Percentiles rank a stretch among this genome's conserved stretches.
phyloP scores from a whole-genome alignment of 495 filamentous ascomycete species.

The Penicillium alfredii region DNA sequence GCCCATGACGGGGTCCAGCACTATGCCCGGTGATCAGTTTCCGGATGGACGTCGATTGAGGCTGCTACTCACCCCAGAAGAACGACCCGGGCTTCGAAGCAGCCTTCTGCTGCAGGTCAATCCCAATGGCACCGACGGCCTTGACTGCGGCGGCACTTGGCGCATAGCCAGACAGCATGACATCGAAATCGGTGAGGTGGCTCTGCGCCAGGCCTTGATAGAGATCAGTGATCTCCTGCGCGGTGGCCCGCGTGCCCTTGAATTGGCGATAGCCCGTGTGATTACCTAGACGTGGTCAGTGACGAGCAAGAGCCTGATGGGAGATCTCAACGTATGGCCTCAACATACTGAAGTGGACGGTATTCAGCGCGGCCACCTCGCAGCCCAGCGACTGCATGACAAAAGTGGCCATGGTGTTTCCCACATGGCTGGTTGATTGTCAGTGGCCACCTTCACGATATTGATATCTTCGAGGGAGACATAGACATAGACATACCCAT shows the following conservation, averaged over 20 bases:
- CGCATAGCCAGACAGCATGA: conserved; percentile 90
- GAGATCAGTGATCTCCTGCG: conserved; percentile 75
- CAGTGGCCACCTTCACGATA: conserved; percentile 7
- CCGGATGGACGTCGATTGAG: neutral
- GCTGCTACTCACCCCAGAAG: conserved; percentile 68
- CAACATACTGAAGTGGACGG: conserved; percentile 84
- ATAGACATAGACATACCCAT: too few species aligned
- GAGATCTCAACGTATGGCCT: too few species aligned
- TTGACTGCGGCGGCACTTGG: conserved; percentile 78
- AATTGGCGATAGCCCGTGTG: conserved; percentile 85
- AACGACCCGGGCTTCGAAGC: conserved; percentile 64
- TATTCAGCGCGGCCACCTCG: conserved; percentile 89
- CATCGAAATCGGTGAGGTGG: conserved; percentile 77
- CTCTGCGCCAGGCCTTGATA: conserved; percentile 80
- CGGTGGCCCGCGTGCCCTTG: conserved; percentile 73
- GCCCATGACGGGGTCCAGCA: conserved; percentile 98
- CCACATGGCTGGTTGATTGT: conserved; percentile 67
- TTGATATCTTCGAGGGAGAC: too few species aligned
- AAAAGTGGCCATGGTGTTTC: conserved; percentile 91
- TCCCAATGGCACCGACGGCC: conserved; percentile 74
- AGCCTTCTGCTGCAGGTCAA: conserved; percentile 66
- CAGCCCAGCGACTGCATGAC: conserved; percentile 89
- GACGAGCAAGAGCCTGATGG: too few species aligned
- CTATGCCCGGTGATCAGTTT: conserved; percentile 27
- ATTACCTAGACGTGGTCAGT: conserved; percentile 56